These are phyloP conservation scores for Trichomonascaceae sp. DNA, from an alignment of 1,139 yeast genomes.

Conservation along the genomic window DNA sequence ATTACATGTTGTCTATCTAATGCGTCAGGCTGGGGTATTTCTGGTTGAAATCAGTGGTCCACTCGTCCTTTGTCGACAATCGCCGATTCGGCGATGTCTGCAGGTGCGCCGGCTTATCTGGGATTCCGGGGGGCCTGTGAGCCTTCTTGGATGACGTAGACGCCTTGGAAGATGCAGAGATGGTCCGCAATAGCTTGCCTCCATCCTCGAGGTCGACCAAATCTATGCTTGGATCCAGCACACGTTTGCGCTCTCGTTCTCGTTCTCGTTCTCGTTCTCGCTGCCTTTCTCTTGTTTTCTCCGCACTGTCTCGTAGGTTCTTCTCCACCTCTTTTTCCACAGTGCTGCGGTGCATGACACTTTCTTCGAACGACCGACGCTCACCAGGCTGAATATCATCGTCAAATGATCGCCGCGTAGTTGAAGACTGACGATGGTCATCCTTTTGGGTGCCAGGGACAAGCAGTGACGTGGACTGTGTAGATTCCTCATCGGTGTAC, in stretches of 20 bases:
- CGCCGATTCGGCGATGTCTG: constrained; percentile 19
- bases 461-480: too few relatives aligned
- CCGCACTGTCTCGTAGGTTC: neutral
- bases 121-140: constrained; percentile 34
- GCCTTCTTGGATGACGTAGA: too few relatives aligned
- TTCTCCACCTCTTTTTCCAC: neutral
- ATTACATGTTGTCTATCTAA: neutral
- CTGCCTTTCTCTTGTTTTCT: too few relatives aligned
- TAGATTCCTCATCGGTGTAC: constrained; percentile 45
- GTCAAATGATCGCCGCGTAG: too few relatives aligned
- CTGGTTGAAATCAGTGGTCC: constrained; percentile 20
- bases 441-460: too few relatives aligned
- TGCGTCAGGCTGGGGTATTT: constrained; percentile 19
- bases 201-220: too few relatives aligned
- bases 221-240: too few relatives aligned
- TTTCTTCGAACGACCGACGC: neutral
- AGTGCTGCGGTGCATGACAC: neutral
- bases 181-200: too few relatives aligned
- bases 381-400: neutral
- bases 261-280: too few relatives aligned
- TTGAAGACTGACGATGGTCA: too few relatives aligned
- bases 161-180: too few relatives aligned
- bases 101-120: constrained; percentile 45
- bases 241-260: neutral
- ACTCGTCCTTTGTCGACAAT: constrained; percentile 13